phyloP scores from a whole-genome alignment of 2,329 filamentous ascomycete genomes.

The Penicillium sp. region DNA sequence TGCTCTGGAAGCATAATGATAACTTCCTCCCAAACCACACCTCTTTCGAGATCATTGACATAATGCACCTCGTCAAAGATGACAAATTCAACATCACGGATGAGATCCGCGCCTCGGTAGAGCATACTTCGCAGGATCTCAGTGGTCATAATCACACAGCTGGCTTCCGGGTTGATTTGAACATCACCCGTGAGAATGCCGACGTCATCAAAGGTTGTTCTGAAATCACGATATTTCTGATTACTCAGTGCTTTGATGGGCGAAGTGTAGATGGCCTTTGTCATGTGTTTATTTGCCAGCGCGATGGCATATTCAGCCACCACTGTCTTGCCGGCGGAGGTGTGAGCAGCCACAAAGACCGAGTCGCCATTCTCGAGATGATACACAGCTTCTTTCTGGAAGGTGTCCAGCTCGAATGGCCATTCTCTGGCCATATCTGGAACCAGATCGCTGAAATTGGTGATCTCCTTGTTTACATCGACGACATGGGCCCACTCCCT shows the following conservation, averaged over 20 bases:
- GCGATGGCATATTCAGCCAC: slow-evolving; percentile 98
- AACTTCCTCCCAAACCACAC: slow-evolving; percentile 98
- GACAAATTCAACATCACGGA: slow-evolving; percentile 96
- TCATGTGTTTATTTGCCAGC: slow-evolving; percentile 97
- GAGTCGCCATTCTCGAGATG: slow-evolving; percentile 96
- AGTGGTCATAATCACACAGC: slow-evolving; percentile 98
- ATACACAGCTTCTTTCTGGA: slow-evolving; percentile 98
- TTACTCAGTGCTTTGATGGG: slow-evolving; percentile 98
- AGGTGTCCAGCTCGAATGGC: slow-evolving; percentile 96
- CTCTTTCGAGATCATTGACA: slow-evolving; percentile 92
- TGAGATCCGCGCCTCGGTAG: slow-evolving; percentile 91
- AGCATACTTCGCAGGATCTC: slow-evolving; percentile 98
- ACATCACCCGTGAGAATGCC: slow-evolving; percentile 97
- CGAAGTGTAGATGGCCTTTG: slow-evolving; percentile 98
- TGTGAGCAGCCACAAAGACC: slow-evolving; percentile 96
- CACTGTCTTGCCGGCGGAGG: slow-evolving; percentile 96
- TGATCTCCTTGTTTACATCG: slow-evolving; percentile 86
- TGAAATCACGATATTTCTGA: slow-evolving; percentile 97
- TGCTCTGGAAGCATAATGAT: slow-evolving; percentile 99
- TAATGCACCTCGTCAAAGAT: slow-evolving; percentile 99
- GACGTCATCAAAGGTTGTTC: slow-evolving; percentile 87
- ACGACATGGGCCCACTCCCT: slow-evolving; percentile 99
- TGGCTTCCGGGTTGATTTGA: slow-evolving; percentile 95
- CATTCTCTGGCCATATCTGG: slow-evolving; percentile 95
- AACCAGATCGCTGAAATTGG: slow-evolving; percentile 92